These are phyloP conservation scores for Astrephomene gubernaculifera DNA, from an alignment of 139 green algal species.

Conservation along the genomic window DNA sequence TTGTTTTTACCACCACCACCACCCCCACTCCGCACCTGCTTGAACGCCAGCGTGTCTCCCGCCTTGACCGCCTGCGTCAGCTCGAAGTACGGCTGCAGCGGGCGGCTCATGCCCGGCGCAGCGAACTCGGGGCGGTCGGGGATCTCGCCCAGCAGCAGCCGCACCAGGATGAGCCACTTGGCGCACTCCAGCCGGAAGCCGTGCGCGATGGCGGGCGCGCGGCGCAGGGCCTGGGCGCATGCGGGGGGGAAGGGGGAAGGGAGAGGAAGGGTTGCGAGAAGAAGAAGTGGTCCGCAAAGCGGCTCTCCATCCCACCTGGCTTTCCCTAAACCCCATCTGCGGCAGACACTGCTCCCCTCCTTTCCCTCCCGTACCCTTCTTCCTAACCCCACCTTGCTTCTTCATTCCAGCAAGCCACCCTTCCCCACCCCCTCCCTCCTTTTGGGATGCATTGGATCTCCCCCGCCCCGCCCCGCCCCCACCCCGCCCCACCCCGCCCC, in stretches of 20 bases:
- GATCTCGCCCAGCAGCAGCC: slow-evolving; percentile 98
- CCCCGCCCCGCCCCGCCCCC: too few relatives aligned
- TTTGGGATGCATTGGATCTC: not conserved
- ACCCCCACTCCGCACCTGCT: slow-evolving; percentile 25
- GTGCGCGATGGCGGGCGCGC: slow-evolving; percentile 76
- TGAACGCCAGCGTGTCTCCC: slow-evolving; percentile 90
- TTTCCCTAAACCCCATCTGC: too few relatives aligned
- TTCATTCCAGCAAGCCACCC: too few relatives aligned
- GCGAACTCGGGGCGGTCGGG: slow-evolving; percentile 90
- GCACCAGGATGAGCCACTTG: slow-evolving; percentile 95
- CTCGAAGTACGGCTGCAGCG: slow-evolving; percentile 92
- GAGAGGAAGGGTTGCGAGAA: not conserved
- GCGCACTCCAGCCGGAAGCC: slow-evolving; percentile 89
- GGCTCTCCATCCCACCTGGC: too few relatives aligned
- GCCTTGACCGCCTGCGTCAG: slow-evolving; percentile 87
- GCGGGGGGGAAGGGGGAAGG: not conserved
- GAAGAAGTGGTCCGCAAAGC: not conserved
- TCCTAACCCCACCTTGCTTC: too few relatives aligned
- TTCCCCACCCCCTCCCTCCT: too few relatives aligned
- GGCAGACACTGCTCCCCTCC: too few relatives aligned
- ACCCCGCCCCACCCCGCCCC: not conserved
- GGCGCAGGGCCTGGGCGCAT: slow-evolving; percentile 52
- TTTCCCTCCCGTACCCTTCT: too few relatives aligned
- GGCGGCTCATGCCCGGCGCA: slow-evolving; percentile 67
- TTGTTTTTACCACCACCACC: too few relatives aligned